Evolutionary conservation across 768 basidiomycete genomes (phyloP).

Genomic region (Suillus hirtellus): DNA sequence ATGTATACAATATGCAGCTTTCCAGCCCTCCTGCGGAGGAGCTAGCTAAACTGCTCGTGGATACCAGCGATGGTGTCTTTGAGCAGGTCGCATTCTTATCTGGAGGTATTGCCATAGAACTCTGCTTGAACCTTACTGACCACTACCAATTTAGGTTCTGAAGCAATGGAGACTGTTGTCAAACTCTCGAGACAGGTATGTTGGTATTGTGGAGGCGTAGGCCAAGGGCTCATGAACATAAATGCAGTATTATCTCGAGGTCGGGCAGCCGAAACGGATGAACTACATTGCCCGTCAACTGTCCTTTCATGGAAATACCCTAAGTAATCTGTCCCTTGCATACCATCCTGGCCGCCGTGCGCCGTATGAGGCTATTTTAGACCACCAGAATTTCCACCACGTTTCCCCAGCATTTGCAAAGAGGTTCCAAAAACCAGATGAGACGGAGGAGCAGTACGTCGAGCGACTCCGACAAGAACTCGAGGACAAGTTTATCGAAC

Average conservation of each 20-base stretch:
- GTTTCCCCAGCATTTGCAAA: slow-evolving; percentile 87
- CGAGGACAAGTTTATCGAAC: slow-evolving; percentile 80
- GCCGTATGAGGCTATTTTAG: slow-evolving; percentile 67
- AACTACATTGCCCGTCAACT: slow-evolving; percentile 80
- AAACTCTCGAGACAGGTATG: slow-evolving; percentile 78
- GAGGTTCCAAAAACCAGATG: slow-evolving; percentile 68
- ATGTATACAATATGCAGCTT: slow-evolving; percentile 86
- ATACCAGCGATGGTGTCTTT: slow-evolving; percentile 73
- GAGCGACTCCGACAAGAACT: slow-evolving; percentile 76
- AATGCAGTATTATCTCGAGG: slow-evolving; percentile 67
- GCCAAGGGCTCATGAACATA: slow-evolving; percentile 15
- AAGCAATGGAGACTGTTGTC: slow-evolving; percentile 86
- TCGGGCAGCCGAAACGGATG: slow-evolving; percentile 63
- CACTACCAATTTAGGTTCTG: slow-evolving; percentile 55
- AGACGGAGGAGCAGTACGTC: slow-evolving; percentile 80
- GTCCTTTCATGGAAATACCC: slow-evolving; percentile 85
- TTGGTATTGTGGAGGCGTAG: background rate
- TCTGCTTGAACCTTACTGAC: slow-evolving; percentile 5
- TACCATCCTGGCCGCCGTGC: slow-evolving; percentile 66
- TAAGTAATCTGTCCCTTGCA: slow-evolving; percentile 67
- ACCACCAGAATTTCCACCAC: slow-evolving; percentile 71
- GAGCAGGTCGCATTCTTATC: slow-evolving; percentile 69
- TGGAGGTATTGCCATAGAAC: slow-evolving; percentile 51
- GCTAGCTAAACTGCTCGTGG: slow-evolving; percentile 65
- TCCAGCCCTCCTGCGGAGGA: slow-evolving; percentile 81